phyloP scores from a whole-genome alignment of 2,329 filamentous ascomycete species.

The Alternaria ventricosa region DNA sequence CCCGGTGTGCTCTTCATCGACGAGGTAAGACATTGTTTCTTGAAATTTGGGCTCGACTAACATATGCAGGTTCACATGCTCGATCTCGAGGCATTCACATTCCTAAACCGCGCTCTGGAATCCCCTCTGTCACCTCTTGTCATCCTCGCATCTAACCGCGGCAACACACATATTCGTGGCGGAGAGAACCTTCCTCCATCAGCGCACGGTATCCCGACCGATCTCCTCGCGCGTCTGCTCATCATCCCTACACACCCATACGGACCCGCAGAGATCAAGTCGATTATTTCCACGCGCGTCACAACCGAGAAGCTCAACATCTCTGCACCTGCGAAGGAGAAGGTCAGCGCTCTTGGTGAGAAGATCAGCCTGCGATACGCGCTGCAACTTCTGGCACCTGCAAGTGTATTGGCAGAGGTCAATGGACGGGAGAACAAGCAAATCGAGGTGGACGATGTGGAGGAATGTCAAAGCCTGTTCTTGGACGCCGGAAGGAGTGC shows the following conservation, averaged over 20 bases:
- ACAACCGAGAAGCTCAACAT: conserved; percentile 82
- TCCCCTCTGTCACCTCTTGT: conserved; percentile 94
- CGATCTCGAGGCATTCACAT: conserved; percentile 98
- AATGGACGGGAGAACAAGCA: conserved; percentile 54
- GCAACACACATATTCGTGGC: conserved; percentile 90
- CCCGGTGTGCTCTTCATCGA: conserved; percentile 98
- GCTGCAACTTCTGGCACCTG: conserved; percentile 86
- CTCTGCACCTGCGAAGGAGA: conserved; percentile 82
- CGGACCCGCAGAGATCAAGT: conserved; percentile 85
- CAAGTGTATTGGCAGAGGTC: conserved; percentile 88
- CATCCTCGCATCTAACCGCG: conserved; percentile 95
- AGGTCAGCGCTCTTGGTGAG: conserved; percentile 84
- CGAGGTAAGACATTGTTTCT: conserved; percentile 68
- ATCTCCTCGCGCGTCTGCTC: conserved; percentile 90
- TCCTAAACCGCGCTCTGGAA: conserved; percentile 97
- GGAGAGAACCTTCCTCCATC: conserved; percentile 69
- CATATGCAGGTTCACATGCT: conserved; percentile 89
- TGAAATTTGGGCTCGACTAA: conserved; percentile 14
- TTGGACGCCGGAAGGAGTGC: conserved; percentile 58
- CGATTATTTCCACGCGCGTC: conserved; percentile 85
- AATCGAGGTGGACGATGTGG: conserved; percentile 63
- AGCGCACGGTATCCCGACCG: conserved; percentile 91
- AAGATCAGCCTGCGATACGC: conserved; percentile 92
- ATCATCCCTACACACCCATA: conserved; percentile 96
- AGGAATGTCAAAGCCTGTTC: conserved; percentile 56